Base-by-base conservation (phyloP, 2,329 filamentous ascomycete genomes). In the Hymenoscyphus fructigenus region DNA sequence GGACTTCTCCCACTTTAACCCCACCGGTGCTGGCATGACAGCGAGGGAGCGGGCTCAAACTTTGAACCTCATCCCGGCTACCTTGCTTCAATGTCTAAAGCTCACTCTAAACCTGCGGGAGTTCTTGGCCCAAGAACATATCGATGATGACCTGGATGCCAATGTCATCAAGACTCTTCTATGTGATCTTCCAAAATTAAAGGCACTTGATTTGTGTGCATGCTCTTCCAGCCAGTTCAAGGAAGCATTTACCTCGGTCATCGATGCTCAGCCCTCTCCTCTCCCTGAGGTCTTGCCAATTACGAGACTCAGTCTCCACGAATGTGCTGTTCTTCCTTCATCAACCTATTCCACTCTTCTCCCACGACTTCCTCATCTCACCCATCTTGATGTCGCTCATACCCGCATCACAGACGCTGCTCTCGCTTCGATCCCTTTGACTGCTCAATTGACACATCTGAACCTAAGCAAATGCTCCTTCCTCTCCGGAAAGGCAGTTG, bases 1-100 rank as follows among this genome's bases (percentile, higher is more conserved):
- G 57, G 91, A 95, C 78, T 93, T 95, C 73, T 93, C 90, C 67
- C 91, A 93, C 80, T 93, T 93, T 78, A 93, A 92, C 75, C 91
- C 91, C 26, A 87, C 90, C 62, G 89, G 90, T 63, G 82, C 92
- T 68, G 92, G 93, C 74, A 85, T 86, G 66, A 92, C 89, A 17
- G 89, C 88, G 69, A 87, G 88, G 76, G 89, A 92, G 83, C 88
- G 91, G 65, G 84, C 85, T 26, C 85, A 90, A 76, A 91, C 91
- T 64, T 87, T 86, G 74, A 93, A 93, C 78, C 77, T 95, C 72
- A 94, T 91, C 23, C 82, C 89, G 15, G 85, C 86, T 74, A 94
- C 91, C 5, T 82, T 95, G 58, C 79, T 89, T 61, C 83, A 88
- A 75, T 93, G 90, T 75, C 80, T 95, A 61, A 81, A 89, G 68